phyloP scores from a whole-genome alignment of 2,329 filamentous ascomycete genomes.

The Metarhizium rileyi region DNA sequence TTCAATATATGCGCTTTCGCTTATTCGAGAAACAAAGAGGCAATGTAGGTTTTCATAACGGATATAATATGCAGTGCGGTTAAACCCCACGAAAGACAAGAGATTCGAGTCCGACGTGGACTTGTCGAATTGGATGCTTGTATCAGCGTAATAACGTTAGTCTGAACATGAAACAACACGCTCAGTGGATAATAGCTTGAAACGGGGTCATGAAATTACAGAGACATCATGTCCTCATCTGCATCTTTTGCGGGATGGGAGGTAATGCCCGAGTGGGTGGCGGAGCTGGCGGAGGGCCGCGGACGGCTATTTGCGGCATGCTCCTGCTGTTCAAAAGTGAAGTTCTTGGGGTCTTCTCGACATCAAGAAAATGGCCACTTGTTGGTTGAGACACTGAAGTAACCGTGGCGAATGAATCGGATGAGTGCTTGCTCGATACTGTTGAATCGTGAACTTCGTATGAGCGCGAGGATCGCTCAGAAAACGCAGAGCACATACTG shows the following conservation, averaged over 20 bases:
- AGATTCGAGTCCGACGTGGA: not conserved
- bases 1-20: not conserved
- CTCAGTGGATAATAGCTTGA: not conserved
- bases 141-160: not conserved
- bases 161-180: not conserved
- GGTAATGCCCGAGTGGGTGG: conserved; percentile 46
- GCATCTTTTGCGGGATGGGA: conserved; percentile 33
- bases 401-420: conserved; percentile 16
- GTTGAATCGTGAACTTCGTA: conserved; percentile 10
- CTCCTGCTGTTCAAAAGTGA: conserved; percentile 31
- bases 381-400: conserved; percentile 1
- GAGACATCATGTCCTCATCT: not conserved
- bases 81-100: not conserved
- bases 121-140: not conserved
- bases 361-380: conserved; percentile 9
- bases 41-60: not conserved
- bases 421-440: conserved; percentile 13
- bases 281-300: conserved; percentile 43
- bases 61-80: not conserved
- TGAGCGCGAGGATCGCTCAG: conserved; percentile 14
- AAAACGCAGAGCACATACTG: conserved; percentile 19
- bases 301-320: conserved; percentile 38
- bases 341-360: conserved; percentile 13
- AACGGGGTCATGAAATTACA: not conserved
- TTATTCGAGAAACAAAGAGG: not conserved